These are phyloP conservation scores for Lyophyllum semitale DNA, from an alignment of 768 basidiomycete species.

Conservation along the genomic window DNA sequence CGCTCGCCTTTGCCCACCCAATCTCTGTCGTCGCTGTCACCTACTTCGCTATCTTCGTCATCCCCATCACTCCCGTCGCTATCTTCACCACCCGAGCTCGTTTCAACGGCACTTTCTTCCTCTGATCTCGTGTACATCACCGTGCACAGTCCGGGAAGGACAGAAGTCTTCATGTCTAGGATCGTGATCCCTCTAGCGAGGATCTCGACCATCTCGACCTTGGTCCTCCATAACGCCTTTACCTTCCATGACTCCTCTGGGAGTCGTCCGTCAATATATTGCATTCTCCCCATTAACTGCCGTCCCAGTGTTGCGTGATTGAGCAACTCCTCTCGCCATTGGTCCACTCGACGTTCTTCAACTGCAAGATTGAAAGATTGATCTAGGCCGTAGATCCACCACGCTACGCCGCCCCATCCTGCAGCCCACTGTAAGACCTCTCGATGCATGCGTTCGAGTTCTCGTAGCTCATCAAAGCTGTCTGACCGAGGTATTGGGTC, in stretches of 20 bases:
- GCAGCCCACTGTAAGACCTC: neutral
- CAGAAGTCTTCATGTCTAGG: constrained; percentile 1
- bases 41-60: too few species aligned
- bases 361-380: neutral
- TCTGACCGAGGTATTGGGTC: too few species aligned
- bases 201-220: neutral
- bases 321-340: neutral
- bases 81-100: too few species aligned
- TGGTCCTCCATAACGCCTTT: constrained; percentile 1
- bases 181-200: constrained; percentile 1
- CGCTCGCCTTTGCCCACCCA: too few species aligned
- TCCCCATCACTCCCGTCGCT: too few species aligned
- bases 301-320: neutral
- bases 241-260: neutral
- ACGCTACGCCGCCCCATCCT: neutral
- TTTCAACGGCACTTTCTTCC: too few species aligned
- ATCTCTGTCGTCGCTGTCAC: too few species aligned
- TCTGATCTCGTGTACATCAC: too few species aligned
- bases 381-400: neutral
- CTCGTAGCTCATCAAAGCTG: too few species aligned
- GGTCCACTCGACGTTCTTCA: neutral
- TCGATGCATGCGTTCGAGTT: too few species aligned
- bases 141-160: neutral
- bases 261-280: neutral
- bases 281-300: neutral